Evolutionary conservation across 495 filamentous ascomycete genomes (phyloP), one percentile per base, ranked within the genome.

Genomic region (Letharia lupina): DNA sequence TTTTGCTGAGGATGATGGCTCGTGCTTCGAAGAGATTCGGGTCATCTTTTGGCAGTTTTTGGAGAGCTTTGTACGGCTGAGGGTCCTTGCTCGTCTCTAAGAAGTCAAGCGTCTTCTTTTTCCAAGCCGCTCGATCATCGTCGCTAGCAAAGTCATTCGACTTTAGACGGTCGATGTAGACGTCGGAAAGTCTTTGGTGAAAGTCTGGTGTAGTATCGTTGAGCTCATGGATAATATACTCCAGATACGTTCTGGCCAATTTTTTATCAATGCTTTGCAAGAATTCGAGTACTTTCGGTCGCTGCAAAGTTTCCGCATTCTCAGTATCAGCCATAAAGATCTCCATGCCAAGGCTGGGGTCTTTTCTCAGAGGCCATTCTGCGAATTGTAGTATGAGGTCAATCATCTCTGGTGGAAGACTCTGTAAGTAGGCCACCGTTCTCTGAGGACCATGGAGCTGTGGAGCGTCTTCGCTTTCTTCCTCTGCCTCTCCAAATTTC

Each of bases 301-400:
- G 81, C 10, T 93, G 91, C 8, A 98, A 73, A 1, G 87, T 93
- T 77, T 98, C 93, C 2, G 94, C 93, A 72, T 96, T 96, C 71
- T 96, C 91, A 18, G 91, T 92, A 73, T 99, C 95, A 10, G 90
- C 89, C 2, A 96, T 73, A 77, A 99, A 99, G 7, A 98, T 81
- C 65, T 97, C 92, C 93, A 99, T 96, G 20, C 88, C 92, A n/a
- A 91, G 74, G 3, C 86, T 82, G 4, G 89, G 84, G 68, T 94
- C 82, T 37, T 79, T 82, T 58, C 80, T 77, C 33, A 98, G 70
- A 0, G 94, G 92, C 94, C 94, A 98, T 68, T 90, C 86, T 0
- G 87, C 87, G 69, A 95, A 96, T 71, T 97, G 91, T 18, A 98
- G 81, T 35, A 97, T 93, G 41, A 97, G 80, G 69, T 96, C 92